These are phyloP conservation scores for Trametes villosa DNA, from an alignment of 768 basidiomycete genomes.

Conservation along the genomic window DNA sequence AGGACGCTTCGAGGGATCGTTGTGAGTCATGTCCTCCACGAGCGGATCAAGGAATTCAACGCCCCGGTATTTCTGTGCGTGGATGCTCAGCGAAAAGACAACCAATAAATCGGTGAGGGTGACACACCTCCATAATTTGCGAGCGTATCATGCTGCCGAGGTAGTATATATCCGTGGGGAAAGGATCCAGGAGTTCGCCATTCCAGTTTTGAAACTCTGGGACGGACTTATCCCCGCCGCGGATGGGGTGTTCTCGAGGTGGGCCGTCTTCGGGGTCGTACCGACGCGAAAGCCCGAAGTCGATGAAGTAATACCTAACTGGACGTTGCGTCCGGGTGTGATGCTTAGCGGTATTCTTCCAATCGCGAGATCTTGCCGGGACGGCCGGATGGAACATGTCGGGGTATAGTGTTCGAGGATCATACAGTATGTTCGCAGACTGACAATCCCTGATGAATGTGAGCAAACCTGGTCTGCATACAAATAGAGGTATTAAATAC, in stretches of 20 bases:
- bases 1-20: slow-evolving; percentile 31
- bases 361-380: slow-evolving; percentile 22
- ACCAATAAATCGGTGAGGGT: slow-evolving; percentile 19
- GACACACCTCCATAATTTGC: slow-evolving; percentile 21
- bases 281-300: slow-evolving; percentile 40
- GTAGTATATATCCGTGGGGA: slow-evolving; percentile 41
- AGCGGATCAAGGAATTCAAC: slow-evolving; percentile 32
- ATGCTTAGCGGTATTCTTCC: slow-evolving; percentile 27
- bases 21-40: slow-evolving; percentile 29
- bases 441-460: slow-evolving; percentile 17
- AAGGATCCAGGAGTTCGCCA: slow-evolving; percentile 32
- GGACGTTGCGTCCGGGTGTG: slow-evolving; percentile 38
- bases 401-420: slow-evolving; percentile 27
- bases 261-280: slow-evolving; percentile 33
- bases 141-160: slow-evolving; percentile 35
- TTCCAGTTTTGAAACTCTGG: slow-evolving; percentile 35
- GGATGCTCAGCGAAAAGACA: too few relatives aligned
- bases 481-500: background rate
- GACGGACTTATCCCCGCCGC: slow-evolving; percentile 47
- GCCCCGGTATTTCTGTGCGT: slow-evolving; percentile 12
- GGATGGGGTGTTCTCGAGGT: slow-evolving; percentile 35
- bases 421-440: slow-evolving; percentile 25
- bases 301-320: slow-evolving; percentile 40
- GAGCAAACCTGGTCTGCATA: background rate
- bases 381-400: slow-evolving; percentile 33